Evolutionary conservation across 2,329 filamentous ascomycete genomes (phyloP), one percentile per base, ranked within the genome.

Genomic region (Monosporascus sp.): DNA sequence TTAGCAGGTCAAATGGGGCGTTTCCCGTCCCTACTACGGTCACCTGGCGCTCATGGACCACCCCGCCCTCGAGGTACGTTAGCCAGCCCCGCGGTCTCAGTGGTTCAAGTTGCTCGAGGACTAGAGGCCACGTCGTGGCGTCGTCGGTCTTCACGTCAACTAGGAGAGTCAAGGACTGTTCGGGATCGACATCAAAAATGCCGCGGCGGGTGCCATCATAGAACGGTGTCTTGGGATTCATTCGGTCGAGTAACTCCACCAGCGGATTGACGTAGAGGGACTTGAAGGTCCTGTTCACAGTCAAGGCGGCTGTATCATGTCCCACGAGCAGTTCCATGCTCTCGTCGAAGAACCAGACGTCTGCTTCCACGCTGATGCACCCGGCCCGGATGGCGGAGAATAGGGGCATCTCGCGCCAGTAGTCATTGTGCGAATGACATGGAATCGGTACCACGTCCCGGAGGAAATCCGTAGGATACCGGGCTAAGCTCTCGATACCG

Each of bases 361-460:
- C 87, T 2, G 84, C 85, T 68, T 90, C 87, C 3, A 88, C 75
- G 9, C 84, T 79, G 6, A 81, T 79, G 59, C 82, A 87, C 7
- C 84, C 82, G 5, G 78, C 77, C 7, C 72, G 67, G 1, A 86
- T 66, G 22, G 86, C 87, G 11, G 82, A 81, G 60, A 80, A 85
- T 3, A 90, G 73, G 0, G 86, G 85, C 0, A 80, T 73, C 19
- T 74, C 73, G 48, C 84, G 79, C 82, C 82, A 86, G 67, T 89
- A 89, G 66, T 89, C 86, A 60, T 89, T 88, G 64, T 89, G 85
- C 1, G 81, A 86, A 65, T 88, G 85, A 57, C 83, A 86, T 2
- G 74, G 71, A 31, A 85, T 76, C 1, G 84, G 81, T 2, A 72
- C 64, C 19, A 82, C 71, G 48, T 79, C 77, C n/a, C 74, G 72